Percentiles rank a stretch among this genome's conserved stretches.
These are phyloP conservation scores for Paramecium biaurelia DNA, from an alignment of 73 alveolate species.

Conservation along the genomic window DNA sequence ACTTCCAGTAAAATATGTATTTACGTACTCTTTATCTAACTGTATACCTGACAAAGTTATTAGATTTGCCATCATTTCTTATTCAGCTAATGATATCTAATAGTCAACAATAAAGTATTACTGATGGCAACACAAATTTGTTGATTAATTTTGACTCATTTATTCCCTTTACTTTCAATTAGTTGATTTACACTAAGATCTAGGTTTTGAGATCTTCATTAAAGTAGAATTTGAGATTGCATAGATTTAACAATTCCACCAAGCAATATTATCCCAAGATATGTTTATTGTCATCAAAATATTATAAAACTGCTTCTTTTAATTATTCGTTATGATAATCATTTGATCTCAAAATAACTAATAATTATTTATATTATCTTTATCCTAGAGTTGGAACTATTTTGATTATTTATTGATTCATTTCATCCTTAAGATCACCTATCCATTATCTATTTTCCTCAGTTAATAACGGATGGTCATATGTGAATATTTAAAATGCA, in stretches of 20 bases:
- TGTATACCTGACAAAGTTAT: not conserved
- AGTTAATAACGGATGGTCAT: not conserved
- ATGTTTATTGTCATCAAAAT: not conserved
- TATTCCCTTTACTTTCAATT: not conserved
- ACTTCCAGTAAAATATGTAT: not conserved
- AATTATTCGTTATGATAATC: not conserved
- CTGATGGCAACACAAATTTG: not conserved
- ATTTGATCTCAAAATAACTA: not conserved
- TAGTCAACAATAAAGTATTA: not conserved
- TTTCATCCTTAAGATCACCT: not conserved
- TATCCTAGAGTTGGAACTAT: not conserved
- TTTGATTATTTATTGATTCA: not conserved
- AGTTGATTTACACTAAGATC: not conserved
- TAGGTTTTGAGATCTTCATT: not conserved
- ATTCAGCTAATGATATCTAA: not conserved
- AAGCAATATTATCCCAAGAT: not conserved
- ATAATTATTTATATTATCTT: not conserved
- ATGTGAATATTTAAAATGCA: not conserved
- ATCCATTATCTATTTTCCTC: not conserved
- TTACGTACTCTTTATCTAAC: not conserved
- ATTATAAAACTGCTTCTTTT: not conserved
- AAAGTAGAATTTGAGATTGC: not conserved
- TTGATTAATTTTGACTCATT: not conserved
- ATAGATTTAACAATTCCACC: not conserved
- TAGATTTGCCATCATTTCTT: constrained; percentile 6